A percentile compares a stretch with the other conserved stretches of the same genome.
These are phyloP conservation scores for Solanum pimpinellifolium DNA, from an alignment of 257 asterid species.

Conservation along the genomic window DNA sequence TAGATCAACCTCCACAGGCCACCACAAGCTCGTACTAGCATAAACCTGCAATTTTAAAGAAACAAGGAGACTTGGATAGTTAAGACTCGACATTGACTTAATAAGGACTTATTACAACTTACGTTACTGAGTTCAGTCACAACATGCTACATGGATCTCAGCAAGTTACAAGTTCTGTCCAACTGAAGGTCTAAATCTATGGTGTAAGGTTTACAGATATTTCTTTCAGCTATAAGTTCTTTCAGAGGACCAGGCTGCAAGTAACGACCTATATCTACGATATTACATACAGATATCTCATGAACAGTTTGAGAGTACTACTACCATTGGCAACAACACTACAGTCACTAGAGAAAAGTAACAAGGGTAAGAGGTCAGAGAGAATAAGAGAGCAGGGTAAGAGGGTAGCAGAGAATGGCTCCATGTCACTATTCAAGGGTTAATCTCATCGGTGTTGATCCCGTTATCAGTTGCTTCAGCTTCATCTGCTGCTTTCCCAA, in stretches of 20 bases:
- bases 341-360: background rate
- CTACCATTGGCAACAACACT: conserved; percentile 8
- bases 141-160: conserved; percentile 12
- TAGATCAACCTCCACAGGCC: background rate
- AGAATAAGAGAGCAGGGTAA: background rate
- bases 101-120: background rate
- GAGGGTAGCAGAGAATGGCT: background rate
- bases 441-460: background rate
- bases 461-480: conserved; percentile 21
- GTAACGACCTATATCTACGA: conserved; percentile 8
- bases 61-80: background rate
- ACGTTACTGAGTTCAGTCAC: background rate
- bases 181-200: conserved; percentile 15
- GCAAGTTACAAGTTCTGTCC: conserved; percentile 5
- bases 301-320: conserved; percentile 17
- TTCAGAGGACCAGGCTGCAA: conserved; percentile 4
- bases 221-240: conserved; percentile 6
- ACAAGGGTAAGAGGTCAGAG: conserved; percentile 3
- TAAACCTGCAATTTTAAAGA: background rate
- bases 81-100: background rate
- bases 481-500: conserved; percentile 5
- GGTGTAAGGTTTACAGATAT: conserved; percentile 5
- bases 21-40: background rate
- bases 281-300: conserved; percentile 14
- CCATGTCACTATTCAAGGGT: conserved; percentile 1